Percentiles rank a stretch among this genome's conserved stretches.
phyloP scores from a whole-genome alignment of 352 stramenopile genomes.

The Nannochloropsis limnetica region DNA sequence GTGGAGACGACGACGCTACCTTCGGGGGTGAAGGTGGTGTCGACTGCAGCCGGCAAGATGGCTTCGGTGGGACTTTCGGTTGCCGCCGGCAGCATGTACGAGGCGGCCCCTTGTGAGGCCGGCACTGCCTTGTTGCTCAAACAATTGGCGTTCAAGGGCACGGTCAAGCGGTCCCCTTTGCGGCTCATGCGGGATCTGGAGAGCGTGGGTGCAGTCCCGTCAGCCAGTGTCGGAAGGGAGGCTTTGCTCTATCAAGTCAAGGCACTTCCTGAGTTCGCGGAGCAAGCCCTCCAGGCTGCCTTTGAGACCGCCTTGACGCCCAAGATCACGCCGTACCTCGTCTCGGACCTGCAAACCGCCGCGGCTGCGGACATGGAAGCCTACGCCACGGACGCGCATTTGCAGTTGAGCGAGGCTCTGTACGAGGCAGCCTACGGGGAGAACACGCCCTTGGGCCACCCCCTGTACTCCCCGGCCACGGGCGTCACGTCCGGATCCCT shows the following conservation, averaged over 20 bases:
- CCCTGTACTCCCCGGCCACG: not conserved
- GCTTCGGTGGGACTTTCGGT: constrained; percentile 1
- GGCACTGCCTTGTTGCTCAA: constrained; percentile 9
- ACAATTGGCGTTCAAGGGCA: not conserved
- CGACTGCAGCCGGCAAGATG: not conserved
- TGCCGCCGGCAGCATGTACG: not conserved
- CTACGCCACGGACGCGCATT: not conserved
- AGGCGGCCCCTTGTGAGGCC: not conserved
- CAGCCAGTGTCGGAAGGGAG: not conserved
- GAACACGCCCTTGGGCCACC: constrained; percentile 5
- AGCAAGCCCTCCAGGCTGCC: not conserved
- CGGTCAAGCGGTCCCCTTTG: not conserved
- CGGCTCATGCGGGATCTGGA: not conserved
- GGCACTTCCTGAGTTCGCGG: not conserved
- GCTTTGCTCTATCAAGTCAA: not conserved
- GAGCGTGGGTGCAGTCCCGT: not conserved
- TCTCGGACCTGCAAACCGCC: constrained; percentile 18
- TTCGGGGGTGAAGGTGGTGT: not conserved
- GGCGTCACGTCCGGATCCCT: not conserved
- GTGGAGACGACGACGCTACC: constrained; percentile 10
- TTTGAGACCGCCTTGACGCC: constrained; percentile 23
- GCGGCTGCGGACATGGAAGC: constrained; percentile 12
- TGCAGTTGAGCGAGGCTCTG: constrained; percentile 25
- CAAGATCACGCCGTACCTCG: constrained; percentile 26
- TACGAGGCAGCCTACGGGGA: constrained; percentile 24